Evolutionary conservation across 1,139 yeast genomes (phyloP), one percentile per base, ranked within the genome.

Genomic region (Kodamaea alishanica): DNA sequence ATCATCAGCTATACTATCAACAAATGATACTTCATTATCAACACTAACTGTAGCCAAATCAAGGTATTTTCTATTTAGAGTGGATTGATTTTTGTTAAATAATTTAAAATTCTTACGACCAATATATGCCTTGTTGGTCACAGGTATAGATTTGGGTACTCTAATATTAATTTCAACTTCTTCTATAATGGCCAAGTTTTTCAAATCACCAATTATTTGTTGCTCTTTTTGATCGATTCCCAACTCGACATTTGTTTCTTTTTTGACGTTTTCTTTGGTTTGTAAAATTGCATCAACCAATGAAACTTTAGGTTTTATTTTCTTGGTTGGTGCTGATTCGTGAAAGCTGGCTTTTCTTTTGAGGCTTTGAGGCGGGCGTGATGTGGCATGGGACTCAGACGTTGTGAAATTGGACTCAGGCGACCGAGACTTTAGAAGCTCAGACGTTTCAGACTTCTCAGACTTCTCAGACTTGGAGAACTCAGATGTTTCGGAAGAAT

Each of bases 61-160:
- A 10, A 67, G 54, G 42, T 47, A 62, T 0, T 63, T 47, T 33
- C 70, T 42, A 0, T 60, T 51, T 15, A 56, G 51, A 10, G 48
- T 51, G 6, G 61, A 46, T 24, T 55, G 50, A 28, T 53, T 54
- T 42, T 67, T 70, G 15, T 47, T 52, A 48, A 70, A 70, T 3
- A 47, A 57, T 44, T 70, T 70, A 49, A 68, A 68, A 44, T 70
- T 69, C 40, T 60, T 66, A 5, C 70, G 53, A 2, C 59, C 61
- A 2, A 42, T 33, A 37, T 56, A 57, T 12, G 23, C 29, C 25
- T 28, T 23, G 8, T 32, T 24, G n/a, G 7, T n/a, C 3, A 8
- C 15, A 15, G 12, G 22, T 7, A 33, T 9, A 4, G 28, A n/a
- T 8, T 39, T 37, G 6, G 44, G 45, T 4, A 24, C 36, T 29